Percentiles rank a stretch among this genome's conserved stretches.
Conservation (phyloP, 140 eudicot species). For the Anethum foeniculum region DNA sequence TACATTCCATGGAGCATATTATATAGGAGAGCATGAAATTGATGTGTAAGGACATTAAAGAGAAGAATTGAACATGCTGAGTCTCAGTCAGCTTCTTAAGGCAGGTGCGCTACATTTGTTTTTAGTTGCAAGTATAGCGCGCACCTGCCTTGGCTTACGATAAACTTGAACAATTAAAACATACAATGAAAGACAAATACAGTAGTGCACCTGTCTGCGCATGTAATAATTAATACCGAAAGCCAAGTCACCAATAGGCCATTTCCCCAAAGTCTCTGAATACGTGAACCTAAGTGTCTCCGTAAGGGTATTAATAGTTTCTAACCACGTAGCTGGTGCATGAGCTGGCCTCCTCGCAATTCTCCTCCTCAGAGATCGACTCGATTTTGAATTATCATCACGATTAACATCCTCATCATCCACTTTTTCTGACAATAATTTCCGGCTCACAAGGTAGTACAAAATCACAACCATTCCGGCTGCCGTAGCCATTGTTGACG, state of each 20-base stretch:
- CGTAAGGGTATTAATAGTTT: constrained; percentile 70
- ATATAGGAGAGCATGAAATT: neutral
- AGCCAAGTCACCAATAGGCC: constrained; percentile 98
- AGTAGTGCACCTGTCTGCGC: constrained; percentile 64
- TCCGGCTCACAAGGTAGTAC: constrained; percentile 61
- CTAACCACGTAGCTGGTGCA: constrained; percentile 97
- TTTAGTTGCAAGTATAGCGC: neutral
- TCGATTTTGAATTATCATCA: constrained; percentile 40
- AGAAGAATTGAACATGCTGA: neutral
- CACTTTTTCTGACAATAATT: constrained; percentile 32
- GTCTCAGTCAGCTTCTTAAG: neutral
- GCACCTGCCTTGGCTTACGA: neutral
- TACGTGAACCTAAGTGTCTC: constrained; percentile 93
- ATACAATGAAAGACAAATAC: neutral
- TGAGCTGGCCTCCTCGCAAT: constrained; percentile 89
- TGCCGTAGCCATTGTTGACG: constrained; percentile 90
- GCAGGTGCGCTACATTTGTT: neutral
- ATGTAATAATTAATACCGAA: constrained; percentile 86
- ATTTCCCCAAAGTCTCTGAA: constrained; percentile 89
- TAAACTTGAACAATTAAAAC: neutral
- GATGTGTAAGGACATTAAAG: neutral
- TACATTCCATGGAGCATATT: neutral
- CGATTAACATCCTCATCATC: constrained; percentile 34
- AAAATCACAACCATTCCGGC: constrained; percentile 78
- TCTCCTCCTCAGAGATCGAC: constrained; percentile 46